These are phyloP conservation scores for Phytophthora ohioensis DNA, from an alignment of 352 stramenopile species.

Conservation along the genomic window DNA sequence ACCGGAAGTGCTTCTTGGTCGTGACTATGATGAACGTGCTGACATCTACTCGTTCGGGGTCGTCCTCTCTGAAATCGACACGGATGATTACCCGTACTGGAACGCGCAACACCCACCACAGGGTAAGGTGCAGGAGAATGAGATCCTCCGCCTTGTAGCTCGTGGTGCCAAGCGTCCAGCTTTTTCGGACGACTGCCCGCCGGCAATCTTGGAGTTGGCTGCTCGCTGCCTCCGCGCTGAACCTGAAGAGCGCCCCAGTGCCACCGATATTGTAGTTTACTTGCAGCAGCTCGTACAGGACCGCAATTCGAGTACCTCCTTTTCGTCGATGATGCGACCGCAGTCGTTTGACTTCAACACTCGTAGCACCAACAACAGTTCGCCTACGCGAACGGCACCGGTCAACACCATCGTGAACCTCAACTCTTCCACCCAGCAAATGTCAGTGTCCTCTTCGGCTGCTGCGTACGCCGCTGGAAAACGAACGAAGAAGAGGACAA, in stretches of 20 bases:
- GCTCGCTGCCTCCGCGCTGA: slow-evolving; percentile 58
- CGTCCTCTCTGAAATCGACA: slow-evolving; percentile 67
- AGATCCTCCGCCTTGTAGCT: slow-evolving; percentile 68
- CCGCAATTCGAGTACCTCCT: slow-evolving; percentile 24
- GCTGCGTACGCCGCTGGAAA: slow-evolving; percentile 21
- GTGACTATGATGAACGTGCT: slow-evolving; percentile 55
- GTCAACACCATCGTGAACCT: slow-evolving; percentile 38
- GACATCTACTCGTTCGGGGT: slow-evolving; percentile 67
- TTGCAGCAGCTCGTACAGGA: slow-evolving; percentile 54
- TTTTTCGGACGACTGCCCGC: slow-evolving; percentile 65
- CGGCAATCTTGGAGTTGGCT: slow-evolving; percentile 58
- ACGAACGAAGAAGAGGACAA: slow-evolving; percentile 25
- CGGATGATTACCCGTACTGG: slow-evolving; percentile 75
- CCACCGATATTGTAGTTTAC: slow-evolving; percentile 59
- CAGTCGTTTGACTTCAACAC: slow-evolving; percentile 36
- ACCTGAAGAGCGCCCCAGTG: slow-evolving; percentile 62
- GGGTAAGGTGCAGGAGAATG: slow-evolving; percentile 59
- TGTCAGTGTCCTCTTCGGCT: slow-evolving; percentile 12
- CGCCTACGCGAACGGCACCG: slow-evolving; percentile 22
- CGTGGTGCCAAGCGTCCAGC: slow-evolving; percentile 51
- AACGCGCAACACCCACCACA: slow-evolving; percentile 52
- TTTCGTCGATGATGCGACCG: slow-evolving; percentile 26
- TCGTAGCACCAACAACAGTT: slow-evolving; percentile 31
- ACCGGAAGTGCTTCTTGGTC: slow-evolving; percentile 62
- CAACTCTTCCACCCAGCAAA: slow-evolving; percentile 5